Conservation (phyloP, 306 rosid genomes). For the Lathyrus tuberosus region DNA sequence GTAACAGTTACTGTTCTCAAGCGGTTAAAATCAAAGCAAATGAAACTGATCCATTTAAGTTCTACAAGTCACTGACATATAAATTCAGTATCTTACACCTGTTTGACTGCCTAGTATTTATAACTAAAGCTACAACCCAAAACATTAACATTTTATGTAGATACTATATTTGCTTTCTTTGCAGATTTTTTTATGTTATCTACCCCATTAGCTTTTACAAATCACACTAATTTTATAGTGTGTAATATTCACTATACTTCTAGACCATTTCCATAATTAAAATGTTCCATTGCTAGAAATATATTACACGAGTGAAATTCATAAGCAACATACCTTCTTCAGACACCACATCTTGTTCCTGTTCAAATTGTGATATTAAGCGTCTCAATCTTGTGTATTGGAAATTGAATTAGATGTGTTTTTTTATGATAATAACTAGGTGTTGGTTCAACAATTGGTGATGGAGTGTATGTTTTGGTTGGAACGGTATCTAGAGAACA, state of each 20-base stretch:
- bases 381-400: constrained; percentile 54
- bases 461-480: constrained; percentile 94
- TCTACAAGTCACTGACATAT: neutral
- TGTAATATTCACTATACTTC: constrained; percentile 2
- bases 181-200: neutral
- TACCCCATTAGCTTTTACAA: constrained; percentile 4
- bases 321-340: constrained; percentile 76
- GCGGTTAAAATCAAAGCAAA: constrained; percentile 11
- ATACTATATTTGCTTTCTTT: neutral
- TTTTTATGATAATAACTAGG: constrained; percentile 43
- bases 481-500: constrained; percentile 94
- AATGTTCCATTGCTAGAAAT: neutral
- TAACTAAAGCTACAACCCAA: neutral
- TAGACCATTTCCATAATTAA: neutral
- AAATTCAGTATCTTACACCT: neutral
- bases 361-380: constrained; percentile 79
- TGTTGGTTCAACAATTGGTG: constrained; percentile 94
- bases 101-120: neutral
- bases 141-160: neutral
- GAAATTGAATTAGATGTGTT: too few relatives aligned
- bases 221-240: constrained; percentile 1
- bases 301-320: neutral
- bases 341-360: constrained; percentile 58
- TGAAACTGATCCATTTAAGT: constrained; percentile 12
- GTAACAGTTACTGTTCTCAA: constrained; percentile 12